Evolutionary conservation across 2,329 filamentous ascomycete genomes (phyloP).

Genomic region (Hypomyces perniciosus): DNA sequence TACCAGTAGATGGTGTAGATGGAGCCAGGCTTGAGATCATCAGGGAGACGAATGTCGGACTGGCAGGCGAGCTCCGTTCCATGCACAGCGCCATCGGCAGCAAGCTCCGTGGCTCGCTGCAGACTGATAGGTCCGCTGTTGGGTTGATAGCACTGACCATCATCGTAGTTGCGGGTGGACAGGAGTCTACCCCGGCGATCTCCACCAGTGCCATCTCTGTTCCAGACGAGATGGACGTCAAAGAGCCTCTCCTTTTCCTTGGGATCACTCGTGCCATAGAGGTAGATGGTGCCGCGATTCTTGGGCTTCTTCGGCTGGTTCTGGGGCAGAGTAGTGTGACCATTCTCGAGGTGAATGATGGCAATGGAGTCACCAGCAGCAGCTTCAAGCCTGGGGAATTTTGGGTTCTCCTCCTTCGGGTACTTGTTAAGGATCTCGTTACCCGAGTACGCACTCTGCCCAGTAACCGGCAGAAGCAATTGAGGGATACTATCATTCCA

Average conservation of each 20-base stretch:
- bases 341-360: conserved; percentile 67
- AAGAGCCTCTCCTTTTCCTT: conserved; percentile 41
- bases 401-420: conserved; percentile 31
- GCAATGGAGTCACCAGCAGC: conserved; percentile 58
- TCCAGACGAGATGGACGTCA: conserved; percentile 76
- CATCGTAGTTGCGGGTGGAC: conserved; percentile 76
- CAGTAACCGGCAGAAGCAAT: conserved; percentile 56
- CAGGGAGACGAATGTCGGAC: conserved; percentile 69
- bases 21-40: conserved; percentile 53
- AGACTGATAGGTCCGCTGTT: conserved; percentile 55
- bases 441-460: conserved; percentile 59
- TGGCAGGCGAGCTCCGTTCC: conserved; percentile 70
- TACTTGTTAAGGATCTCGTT: conserved; percentile 45
- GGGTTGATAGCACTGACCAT: conserved; percentile 81
- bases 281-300: conserved; percentile 65
- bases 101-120: conserved; percentile 51
- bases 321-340: conserved; percentile 60
- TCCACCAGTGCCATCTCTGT: conserved; percentile 69
- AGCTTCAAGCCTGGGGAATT: conserved; percentile 57
- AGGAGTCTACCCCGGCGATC: conserved; percentile 72
- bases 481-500: conserved; percentile 55
- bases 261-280: conserved; percentile 65
- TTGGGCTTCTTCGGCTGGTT: conserved; percentile 53
- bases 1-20: conserved; percentile 88
- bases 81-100: conserved; percentile 46